These are phyloP conservation scores for Fusarium circinatum DNA, from an alignment of 2,329 filamentous ascomycete genomes.

Conservation along the genomic window DNA sequence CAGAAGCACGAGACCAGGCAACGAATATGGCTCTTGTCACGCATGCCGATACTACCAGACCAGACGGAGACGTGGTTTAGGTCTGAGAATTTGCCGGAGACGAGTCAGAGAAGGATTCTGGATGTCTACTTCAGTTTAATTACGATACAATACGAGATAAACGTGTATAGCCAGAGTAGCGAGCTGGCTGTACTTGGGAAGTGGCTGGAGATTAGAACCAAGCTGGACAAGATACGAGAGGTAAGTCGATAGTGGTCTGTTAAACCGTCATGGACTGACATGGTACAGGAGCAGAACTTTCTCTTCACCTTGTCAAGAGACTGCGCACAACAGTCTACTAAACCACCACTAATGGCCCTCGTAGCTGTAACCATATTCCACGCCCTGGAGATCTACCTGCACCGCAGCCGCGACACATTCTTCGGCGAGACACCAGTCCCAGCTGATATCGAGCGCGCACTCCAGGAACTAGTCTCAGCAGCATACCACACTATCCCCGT, in stretches of 20 bases:
- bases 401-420: background rate
- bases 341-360: background rate
- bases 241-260: rapidly evolving
- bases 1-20: conserved; percentile 15
- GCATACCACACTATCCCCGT: conserved; percentile 6
- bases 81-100: background rate
- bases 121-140: conserved; percentile 8
- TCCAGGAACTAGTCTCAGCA: background rate
- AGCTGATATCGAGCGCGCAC: background rate
- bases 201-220: background rate
- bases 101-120: background rate
- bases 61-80: background rate
- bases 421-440: background rate
- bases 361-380: conserved; percentile 1
- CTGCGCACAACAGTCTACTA: background rate
- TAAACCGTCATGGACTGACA: rapidly evolving
- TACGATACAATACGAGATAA: conserved; percentile 8
- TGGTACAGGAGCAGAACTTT: background rate
- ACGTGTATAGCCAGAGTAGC: background rate
- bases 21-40: conserved; percentile 3
- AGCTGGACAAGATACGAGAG: conserved; percentile 1
- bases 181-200: background rate
- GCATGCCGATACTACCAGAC: background rate
- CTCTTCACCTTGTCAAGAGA: background rate
- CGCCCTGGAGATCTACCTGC: background rate